Evolutionary conservation across 2,329 filamentous ascomycete species (phyloP).

Genomic region (Exophiala aquamarina): DNA sequence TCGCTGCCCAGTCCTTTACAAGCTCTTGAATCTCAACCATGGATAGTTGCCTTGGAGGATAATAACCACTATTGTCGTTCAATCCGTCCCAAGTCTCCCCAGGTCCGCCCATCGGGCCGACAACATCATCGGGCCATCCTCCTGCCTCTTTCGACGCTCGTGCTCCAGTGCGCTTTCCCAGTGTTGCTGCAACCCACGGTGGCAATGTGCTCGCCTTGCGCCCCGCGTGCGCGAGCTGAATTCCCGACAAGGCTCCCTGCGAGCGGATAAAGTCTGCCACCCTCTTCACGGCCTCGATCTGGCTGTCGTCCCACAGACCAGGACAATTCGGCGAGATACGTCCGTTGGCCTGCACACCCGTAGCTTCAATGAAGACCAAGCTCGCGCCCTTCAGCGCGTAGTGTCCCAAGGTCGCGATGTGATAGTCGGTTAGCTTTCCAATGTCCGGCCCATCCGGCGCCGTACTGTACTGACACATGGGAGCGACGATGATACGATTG

Average conservation of each 20-base stretch:
- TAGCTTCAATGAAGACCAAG: slow-evolving; percentile 67
- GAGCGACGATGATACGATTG: slow-evolving; percentile 57
- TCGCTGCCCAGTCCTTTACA: slow-evolving; percentile 35
- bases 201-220: slow-evolving; percentile 60
- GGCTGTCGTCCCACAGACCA: slow-evolving; percentile 37
- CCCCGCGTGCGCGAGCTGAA: slow-evolving; percentile 82
- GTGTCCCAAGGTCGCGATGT: slow-evolving; percentile 39
- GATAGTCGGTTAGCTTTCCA: slow-evolving; percentile 46
- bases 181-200: slow-evolving; percentile 42
- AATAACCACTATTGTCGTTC: slow-evolving; percentile 27
- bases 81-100: slow-evolving; percentile 27
- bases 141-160: slow-evolving; percentile 21
- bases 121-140: slow-evolving; percentile 28
- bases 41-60: slow-evolving; percentile 30
- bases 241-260: slow-evolving; percentile 72
- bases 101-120: slow-evolving; percentile 25
- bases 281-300: slow-evolving; percentile 46
- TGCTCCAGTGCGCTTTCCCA: slow-evolving; percentile 24
- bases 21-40: slow-evolving; percentile 33
- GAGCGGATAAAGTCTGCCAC: slow-evolving; percentile 78
- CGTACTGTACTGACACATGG: slow-evolving; percentile 58
- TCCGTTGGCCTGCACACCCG: slow-evolving; percentile 70
- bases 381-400: slow-evolving; percentile 28
- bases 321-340: slow-evolving; percentile 64
- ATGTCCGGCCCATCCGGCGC: slow-evolving; percentile 32